These are phyloP conservation scores for Mycogone perniciosa DNA, from an alignment of 2,329 filamentous ascomycete genomes.

Conservation along the genomic window DNA sequence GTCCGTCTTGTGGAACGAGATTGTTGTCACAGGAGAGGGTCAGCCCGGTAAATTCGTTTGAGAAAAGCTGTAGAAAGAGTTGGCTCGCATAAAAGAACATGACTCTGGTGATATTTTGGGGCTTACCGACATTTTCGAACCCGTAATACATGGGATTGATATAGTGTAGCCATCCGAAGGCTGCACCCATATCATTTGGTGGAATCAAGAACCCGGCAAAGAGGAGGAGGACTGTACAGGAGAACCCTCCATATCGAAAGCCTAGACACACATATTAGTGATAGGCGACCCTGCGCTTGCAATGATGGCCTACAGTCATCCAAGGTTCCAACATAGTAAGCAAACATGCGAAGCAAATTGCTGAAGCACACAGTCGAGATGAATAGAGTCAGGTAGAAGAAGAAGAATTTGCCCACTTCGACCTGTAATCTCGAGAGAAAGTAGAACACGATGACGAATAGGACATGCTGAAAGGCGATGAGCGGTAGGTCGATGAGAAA, in stretches of 20 bases:
- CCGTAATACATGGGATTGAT: constrained; percentile 60
- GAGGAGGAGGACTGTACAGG: too few species aligned
- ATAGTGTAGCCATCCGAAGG: constrained; percentile 58
- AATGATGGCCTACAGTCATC: constrained; percentile 35
- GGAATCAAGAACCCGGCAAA: neutral
- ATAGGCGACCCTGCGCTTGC: too few species aligned
- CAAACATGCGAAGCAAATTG: constrained; percentile 52
- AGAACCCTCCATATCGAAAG: too few species aligned
- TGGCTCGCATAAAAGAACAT: too few species aligned
- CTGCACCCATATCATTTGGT: constrained; percentile 47
- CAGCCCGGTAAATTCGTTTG: too few species aligned
- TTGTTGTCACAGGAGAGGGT: too few species aligned
- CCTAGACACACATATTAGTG: too few species aligned
- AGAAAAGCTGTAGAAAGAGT: too few species aligned
- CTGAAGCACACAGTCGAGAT: constrained; percentile 49
- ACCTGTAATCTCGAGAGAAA: constrained; percentile 67
- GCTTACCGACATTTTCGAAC: constrained; percentile 54
- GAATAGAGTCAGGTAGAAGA: constrained; percentile 57
- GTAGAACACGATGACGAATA: constrained; percentile 67
- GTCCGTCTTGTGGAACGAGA: too few species aligned
- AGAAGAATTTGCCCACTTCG: constrained; percentile 59
- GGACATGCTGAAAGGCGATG: constrained; percentile 54
- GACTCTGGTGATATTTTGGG: constrained; percentile 29
- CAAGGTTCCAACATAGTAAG: constrained; percentile 50
- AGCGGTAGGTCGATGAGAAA: constrained; percentile 52